Evolutionary conservation across 345 rosid species (phyloP).

Genomic region (Bretschneidera sinensis): DNA sequence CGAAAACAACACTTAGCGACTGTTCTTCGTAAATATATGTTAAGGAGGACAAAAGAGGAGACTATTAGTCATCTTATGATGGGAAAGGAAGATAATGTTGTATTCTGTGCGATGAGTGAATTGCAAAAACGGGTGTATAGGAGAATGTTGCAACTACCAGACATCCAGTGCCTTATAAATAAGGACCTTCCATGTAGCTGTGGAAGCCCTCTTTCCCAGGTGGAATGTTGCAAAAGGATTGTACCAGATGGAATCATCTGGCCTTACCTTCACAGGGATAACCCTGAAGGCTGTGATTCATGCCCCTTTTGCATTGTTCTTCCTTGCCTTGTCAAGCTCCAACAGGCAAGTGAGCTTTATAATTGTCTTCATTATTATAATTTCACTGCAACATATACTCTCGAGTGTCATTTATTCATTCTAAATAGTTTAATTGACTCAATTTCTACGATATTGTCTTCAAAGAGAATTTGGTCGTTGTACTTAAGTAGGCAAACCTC

Average conservation of each 20-base stretch:
- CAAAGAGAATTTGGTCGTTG: not conserved
- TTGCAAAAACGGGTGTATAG: slow-evolving; percentile 72
- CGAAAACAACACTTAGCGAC: slow-evolving; percentile 69
- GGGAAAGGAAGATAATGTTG: slow-evolving; percentile 98
- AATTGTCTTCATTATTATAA: too few relatives aligned
- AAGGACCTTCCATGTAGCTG: slow-evolving; percentile 83
- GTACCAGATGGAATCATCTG: slow-evolving; percentile 84
- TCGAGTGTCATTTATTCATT: not conserved
- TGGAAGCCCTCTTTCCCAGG: slow-evolving; percentile 89
- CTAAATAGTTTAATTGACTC: too few relatives aligned
- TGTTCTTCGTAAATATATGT: slow-evolving; percentile 71
- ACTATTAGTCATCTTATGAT: slow-evolving; percentile 93
- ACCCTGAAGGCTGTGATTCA: slow-evolving; percentile 89
- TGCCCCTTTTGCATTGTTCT: slow-evolving; percentile 96
- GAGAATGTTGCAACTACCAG: slow-evolving; percentile 84
- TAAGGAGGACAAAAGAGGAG: slow-evolving; percentile 95
- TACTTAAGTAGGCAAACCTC: not conserved
- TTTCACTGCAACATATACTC: not conserved
- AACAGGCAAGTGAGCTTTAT: slow-evolving; percentile 46
- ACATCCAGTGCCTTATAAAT: slow-evolving; percentile 80
- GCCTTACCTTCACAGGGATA: slow-evolving; percentile 82
- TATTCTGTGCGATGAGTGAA: slow-evolving; percentile 92
- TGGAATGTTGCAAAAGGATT: slow-evolving; percentile 84
- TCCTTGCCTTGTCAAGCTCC: slow-evolving; percentile 86
- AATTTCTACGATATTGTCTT: not conserved